A percentile compares a stretch with the other conserved stretches of the same genome.
phyloP scores from a whole-genome alignment of 176 grass and related monocot species.

The Triticum urartu region DNA sequence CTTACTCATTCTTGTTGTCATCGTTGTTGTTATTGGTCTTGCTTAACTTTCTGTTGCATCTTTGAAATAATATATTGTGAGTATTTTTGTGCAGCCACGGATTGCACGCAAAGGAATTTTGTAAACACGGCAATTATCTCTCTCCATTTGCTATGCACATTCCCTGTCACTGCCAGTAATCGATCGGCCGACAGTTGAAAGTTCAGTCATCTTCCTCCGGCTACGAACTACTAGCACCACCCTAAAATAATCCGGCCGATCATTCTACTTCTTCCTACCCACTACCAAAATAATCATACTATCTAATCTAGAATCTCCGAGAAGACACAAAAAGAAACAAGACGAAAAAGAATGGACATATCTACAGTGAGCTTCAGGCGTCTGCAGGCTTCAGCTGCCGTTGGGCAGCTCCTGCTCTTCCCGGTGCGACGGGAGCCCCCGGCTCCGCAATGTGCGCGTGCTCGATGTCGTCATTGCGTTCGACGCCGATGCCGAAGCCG shows the following conservation, averaged over 20 bases:
- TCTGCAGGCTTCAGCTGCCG: background rate
- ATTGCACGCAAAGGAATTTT: no score
- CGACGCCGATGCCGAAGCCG: slow-evolving; percentile 40
- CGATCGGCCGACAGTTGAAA: background rate
- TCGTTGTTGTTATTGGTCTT: no score
- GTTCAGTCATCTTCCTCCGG: background rate
- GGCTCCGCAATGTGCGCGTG: slow-evolving; percentile 37
- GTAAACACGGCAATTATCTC: background rate
- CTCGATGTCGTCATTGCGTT: slow-evolving; percentile 51
- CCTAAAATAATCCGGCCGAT: slow-evolving; percentile 23
- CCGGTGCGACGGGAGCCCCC: slow-evolving; percentile 36
- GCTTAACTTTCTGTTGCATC: no score
- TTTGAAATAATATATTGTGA: no score
- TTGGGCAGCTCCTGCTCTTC: slow-evolving; percentile 18
- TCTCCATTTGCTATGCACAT: background rate
- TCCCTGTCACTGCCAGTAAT: background rate
- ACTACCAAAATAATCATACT: slow-evolving; percentile 16
- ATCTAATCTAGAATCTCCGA: background rate
- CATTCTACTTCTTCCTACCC: background rate
- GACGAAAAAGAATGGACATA: slow-evolving; percentile 22
- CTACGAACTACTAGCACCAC: background rate
- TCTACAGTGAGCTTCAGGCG: slow-evolving; percentile 15
- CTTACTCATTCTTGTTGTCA: no score
- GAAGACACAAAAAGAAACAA: background rate
- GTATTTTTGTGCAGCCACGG: no score